Base-by-base conservation (phyloP, 1,139 yeast species). In the Scheffersomyces quercinus region DNA sequence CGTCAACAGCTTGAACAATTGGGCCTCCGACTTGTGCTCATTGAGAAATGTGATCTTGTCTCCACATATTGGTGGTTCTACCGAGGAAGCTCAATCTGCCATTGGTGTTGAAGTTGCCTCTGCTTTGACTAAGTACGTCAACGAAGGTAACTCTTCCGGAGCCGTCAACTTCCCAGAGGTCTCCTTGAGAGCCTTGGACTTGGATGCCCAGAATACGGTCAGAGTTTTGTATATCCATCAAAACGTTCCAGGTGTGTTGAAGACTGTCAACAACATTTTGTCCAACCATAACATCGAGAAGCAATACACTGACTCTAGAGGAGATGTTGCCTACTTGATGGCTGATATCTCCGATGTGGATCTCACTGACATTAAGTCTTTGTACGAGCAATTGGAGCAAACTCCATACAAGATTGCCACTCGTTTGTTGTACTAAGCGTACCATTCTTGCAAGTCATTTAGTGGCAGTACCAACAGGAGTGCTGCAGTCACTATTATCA, bases 101-200 rank as follows among this genome's bases (percentile, higher is more conserved):
- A 93, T 93, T 64, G 99, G 99, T 70, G 77, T 91, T 49, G 99
- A 93, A 73, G 99, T 93, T 48, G 90, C 86, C 46, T 77, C 87
- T 39, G 82, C 96, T 29, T 78, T 93, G 62, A 77, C 91, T 53
- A 89, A 88, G 67, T 95, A 90, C 74, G 86, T 93, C 65, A 93
- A 91, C 69, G 99, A 93, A 75, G 99, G 99, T 74, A 78, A 84
- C 58, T 87, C 98, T n/a, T 79, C 80, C 45, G 98, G 97, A 59
- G 93, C 99, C 7, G 99, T 93, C 49, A 93, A 93, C 78, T 91
- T 95, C 96, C 99, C 99, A 60, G 99, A 95, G 74, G 98, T 95
- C 54, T 75, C 93, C 16, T 78, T 93, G 60, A 88, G 98, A 74
- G 86, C 93, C 29, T 78, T 91, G 56, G 88, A 89, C 64, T 79